Evolutionary conservation across 495 filamentous ascomycete species (phyloP).

Genomic region (Hypoxylon trugodes): DNA sequence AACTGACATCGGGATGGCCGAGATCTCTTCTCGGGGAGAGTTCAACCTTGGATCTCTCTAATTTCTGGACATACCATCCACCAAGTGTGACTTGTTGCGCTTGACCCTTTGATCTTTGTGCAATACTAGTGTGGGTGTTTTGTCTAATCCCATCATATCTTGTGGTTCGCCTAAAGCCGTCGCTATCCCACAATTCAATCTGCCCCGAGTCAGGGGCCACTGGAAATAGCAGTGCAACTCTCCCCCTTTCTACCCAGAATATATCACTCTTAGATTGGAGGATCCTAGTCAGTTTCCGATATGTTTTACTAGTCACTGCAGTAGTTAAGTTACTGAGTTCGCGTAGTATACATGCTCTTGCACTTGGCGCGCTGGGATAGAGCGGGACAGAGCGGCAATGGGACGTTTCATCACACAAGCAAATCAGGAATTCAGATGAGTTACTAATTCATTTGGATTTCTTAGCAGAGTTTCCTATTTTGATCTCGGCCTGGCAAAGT

Average conservation of each 20-base stretch:
- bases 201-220: neutral
- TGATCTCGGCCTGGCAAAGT: neutral
- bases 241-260: neutral
- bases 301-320: neutral
- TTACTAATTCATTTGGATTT: neutral
- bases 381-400: constrained; percentile 5
- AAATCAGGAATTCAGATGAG: neutral
- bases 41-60: neutral
- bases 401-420: constrained; percentile 6
- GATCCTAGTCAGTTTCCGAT: neutral
- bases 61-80: constrained; percentile 1
- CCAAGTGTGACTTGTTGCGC: constrained; percentile 1
- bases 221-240: neutral
- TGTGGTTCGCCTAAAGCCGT: neutral
- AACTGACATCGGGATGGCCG: neutral
- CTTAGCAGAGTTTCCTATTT: constrained; percentile 3
- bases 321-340: neutral
- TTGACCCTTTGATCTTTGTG: neutral
- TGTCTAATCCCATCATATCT: neutral
- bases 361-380: constrained; percentile 9
- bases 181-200: neutral
- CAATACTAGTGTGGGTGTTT: neutral
- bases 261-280: neutral
- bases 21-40: neutral
- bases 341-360: constrained; percentile 3